Base-by-base conservation (phyloP, 2,329 filamentous ascomycete genomes). In the Aschersonia sp. region DNA sequence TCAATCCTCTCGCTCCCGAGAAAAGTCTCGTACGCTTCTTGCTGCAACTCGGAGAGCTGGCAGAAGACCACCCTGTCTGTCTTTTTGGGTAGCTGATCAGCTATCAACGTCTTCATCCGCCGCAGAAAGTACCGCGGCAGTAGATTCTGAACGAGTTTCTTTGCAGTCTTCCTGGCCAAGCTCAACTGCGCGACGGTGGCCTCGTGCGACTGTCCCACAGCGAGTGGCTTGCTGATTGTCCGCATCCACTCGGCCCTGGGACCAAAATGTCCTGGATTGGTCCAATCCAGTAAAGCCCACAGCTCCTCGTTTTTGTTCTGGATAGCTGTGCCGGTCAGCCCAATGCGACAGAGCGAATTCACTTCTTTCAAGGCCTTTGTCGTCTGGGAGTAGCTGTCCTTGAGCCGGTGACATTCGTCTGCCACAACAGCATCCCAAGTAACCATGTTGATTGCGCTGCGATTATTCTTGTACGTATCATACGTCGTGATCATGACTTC, bases 271-370 rank as follows among this genome's bases (percentile, higher is more conserved):
- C 88, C 90, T 0, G 92, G 92, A 55, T 94, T 92, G 0, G 88
- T 89, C 92, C 92, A 98, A 60, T 98, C 94, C 3, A 98, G 70
- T 0, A 98, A 71, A 0, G 88, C 94, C 90, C 90, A 98, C 1
- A 98, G 73, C 62, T 98, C 92, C 60, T 96, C 87, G 61, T 98
- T 98, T 54, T 87, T 92, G 63, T 98, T 98, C 60, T 98, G 92
- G 43, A 98, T 96, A 0, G 90, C 90, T 0, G 92, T 98, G 2
- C 92, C 92, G 0, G 89, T 97, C 7, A 98, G 71, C 0, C 92
- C 92, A 51, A 98, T 89, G 35, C 92, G 79, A 59, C 92, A 97
- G 2, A 97, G 75, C 0, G 89, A 81, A 56, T 98, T 98, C 55
- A 97, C 72, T 51, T 89, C 79, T 56, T 87, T 85, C 83, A 98